These are phyloP conservation scores for Parmales sp. DNA, from an alignment of 108 stramenopile species.

Conservation along the genomic window DNA sequence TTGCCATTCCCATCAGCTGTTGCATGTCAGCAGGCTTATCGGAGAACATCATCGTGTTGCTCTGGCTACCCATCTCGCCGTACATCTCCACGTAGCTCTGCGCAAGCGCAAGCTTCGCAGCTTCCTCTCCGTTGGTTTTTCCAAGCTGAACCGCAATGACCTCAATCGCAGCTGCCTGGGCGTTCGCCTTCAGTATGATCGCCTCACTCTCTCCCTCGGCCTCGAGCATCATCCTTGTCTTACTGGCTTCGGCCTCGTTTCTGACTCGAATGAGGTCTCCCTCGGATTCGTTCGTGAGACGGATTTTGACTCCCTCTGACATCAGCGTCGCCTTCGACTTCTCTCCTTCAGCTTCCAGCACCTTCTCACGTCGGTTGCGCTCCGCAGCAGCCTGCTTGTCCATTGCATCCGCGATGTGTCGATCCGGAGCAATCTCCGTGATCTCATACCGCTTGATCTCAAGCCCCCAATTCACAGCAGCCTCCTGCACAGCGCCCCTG, in stretches of 20 bases:
- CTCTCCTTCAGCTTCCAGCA: slow-evolving; percentile 87
- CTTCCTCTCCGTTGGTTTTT: slow-evolving; percentile 63
- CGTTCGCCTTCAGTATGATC: slow-evolving; percentile 62
- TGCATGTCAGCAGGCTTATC: slow-evolving; percentile 82
- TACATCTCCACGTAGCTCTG: slow-evolving; percentile 90
- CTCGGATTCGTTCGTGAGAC: slow-evolving; percentile 91
- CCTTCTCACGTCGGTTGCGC: slow-evolving; percentile 82
- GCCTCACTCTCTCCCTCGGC: slow-evolving; percentile 87
- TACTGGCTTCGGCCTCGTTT: slow-evolving; percentile 85
- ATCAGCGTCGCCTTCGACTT: slow-evolving; percentile 69
- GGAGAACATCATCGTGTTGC: slow-evolving; percentile 94
- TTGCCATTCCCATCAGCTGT: slow-evolving; percentile 65
- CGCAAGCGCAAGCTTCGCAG: slow-evolving; percentile 81
- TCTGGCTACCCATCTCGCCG: slow-evolving; percentile 85
- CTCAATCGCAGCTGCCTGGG: slow-evolving; percentile 75
- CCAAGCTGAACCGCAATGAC: slow-evolving; percentile 51
- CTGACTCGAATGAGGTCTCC: slow-evolving; percentile 76
- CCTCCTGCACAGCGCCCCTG: slow-evolving; percentile 79
- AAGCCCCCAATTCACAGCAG: slow-evolving; percentile 89
- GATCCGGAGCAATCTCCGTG: slow-evolving; percentile 92
- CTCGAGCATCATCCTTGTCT: slow-evolving; percentile 63
- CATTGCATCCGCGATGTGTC: slow-evolving; percentile 89
- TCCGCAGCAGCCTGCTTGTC: slow-evolving; percentile 98
- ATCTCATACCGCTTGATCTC: slow-evolving; percentile 89
- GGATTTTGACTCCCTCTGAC: slow-evolving; percentile 89